Base-by-base conservation (phyloP, 1,284 basidiomycete genomes). In the Ceratobasidium sp. region DNA sequence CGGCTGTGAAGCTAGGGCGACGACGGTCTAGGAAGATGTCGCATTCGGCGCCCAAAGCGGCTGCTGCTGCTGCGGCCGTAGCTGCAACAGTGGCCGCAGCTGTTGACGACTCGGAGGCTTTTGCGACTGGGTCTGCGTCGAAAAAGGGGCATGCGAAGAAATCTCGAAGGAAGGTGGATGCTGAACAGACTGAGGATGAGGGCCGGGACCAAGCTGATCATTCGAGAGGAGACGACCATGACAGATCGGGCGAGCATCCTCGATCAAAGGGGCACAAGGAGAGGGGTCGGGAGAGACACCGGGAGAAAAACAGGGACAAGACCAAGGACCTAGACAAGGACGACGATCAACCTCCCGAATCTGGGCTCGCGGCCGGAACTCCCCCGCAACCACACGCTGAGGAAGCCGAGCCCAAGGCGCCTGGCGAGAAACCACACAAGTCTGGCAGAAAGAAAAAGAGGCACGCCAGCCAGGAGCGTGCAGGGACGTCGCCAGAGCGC, bases 21-120 rank as follows among this genome's bases (percentile, higher is more conserved):
- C 73, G 73, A n/a, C n/a, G 73, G 62, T 76, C 73, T 20, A 50
- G 73, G 48, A 76, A 76, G 62, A 42, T 76, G 50, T 76, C 73
- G 6, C 73, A 76, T 66, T 76, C 73, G 15, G 73, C 73, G 50
- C 59, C 64, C 48, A 76, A 76, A 38, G 50, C 62, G 5, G 44
- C 48, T 44, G 54, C 46, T 0, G 61, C 61, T 33, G 42, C 70
- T n/a, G 68, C 50, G 33, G 65, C 46, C 9, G 65, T 38, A 7
- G 65, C 65, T 26, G 65, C 65, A 20, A 52, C 50, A 12, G 59
- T 62, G 13, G 59, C 59, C 42, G 33, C 28, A 15, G 26, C 59
- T n/a, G 59, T 62, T 20, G 59, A 62, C n/a, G 59, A 62, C 15
- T 62, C 59, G 15, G 59, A 62, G 38, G 38, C 38, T 7, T 62